phyloP scores from a whole-genome alignment of 83 land plant species.

The Diphasiastrum complanatum region DNA sequence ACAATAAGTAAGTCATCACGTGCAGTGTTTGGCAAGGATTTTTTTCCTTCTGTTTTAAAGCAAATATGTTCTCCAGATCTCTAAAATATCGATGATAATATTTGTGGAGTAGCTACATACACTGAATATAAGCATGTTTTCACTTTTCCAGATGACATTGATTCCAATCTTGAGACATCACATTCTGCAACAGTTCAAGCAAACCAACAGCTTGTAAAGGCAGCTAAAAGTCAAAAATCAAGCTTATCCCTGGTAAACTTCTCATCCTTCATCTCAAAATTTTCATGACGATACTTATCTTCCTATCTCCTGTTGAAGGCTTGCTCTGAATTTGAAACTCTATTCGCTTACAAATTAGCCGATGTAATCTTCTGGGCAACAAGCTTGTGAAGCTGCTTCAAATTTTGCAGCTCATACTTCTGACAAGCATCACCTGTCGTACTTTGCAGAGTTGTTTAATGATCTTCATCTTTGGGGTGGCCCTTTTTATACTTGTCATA shows the following conservation, averaged over 20 bases:
- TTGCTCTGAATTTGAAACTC: no score
- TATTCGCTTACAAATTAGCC: no score
- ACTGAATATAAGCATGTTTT: background rate
- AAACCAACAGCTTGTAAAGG: constrained; percentile 66
- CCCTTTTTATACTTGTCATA: no score
- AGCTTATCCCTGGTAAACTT: constrained; percentile 68
- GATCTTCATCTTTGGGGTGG: no score
- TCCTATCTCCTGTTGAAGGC: no score
- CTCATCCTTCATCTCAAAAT: no score
- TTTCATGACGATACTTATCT: no score
- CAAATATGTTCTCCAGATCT: background rate
- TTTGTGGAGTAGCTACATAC: background rate
- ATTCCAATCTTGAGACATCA: constrained; percentile 61
- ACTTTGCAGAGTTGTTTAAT: no score
- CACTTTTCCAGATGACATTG: constrained; percentile 70
- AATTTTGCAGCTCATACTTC: no score
- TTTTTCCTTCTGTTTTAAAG: background rate
- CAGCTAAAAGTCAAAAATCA: constrained; percentile 65
- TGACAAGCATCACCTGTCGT: no score
- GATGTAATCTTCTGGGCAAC: no score
- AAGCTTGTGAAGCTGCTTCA: no score
- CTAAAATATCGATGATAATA: background rate
- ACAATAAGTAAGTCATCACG: constrained; percentile 42
- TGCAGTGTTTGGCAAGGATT: background rate
- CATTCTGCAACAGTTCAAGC: constrained; percentile 69